Evolutionary conservation across 129 eudicot genomes (phyloP).

Genomic region (Pulicaria dysenterica): DNA sequence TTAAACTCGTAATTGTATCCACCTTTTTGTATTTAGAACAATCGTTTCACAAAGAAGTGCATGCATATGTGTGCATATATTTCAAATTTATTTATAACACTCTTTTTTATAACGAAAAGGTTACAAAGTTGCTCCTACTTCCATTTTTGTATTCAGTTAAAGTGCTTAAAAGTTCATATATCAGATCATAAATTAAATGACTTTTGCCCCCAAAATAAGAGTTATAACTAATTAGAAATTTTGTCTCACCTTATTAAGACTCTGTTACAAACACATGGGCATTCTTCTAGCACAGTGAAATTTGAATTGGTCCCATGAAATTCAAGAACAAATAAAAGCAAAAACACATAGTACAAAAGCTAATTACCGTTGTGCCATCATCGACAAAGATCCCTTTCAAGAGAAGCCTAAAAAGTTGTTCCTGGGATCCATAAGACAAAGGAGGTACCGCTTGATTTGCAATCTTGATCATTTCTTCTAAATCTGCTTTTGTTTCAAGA

Average conservation of each 20-base stretch:
- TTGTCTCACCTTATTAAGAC: background rate
- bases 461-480: background rate
- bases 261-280: background rate
- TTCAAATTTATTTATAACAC: too few species aligned
- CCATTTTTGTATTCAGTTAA: too few species aligned
- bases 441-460: background rate
- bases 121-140: too few species aligned
- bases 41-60: too few species aligned
- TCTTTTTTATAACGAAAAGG: too few species aligned
- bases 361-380: constrained; percentile 22
- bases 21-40: too few species aligned
- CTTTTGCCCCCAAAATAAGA: too few species aligned
- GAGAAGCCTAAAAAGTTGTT: constrained; percentile 2
- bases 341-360: background rate
- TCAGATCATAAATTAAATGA: too few species aligned
- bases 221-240: too few species aligned
- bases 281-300: background rate
- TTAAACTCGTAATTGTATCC: too few species aligned
- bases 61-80: too few species aligned
- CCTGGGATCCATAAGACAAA: constrained; percentile 2
- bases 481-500: constrained; percentile 1
- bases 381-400: constrained; percentile 18
- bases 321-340: background rate
- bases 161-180: too few species aligned
- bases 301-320: background rate